Conservation (phyloP, 805 yeast genomes). For the Candida ipomoeae region DNA sequence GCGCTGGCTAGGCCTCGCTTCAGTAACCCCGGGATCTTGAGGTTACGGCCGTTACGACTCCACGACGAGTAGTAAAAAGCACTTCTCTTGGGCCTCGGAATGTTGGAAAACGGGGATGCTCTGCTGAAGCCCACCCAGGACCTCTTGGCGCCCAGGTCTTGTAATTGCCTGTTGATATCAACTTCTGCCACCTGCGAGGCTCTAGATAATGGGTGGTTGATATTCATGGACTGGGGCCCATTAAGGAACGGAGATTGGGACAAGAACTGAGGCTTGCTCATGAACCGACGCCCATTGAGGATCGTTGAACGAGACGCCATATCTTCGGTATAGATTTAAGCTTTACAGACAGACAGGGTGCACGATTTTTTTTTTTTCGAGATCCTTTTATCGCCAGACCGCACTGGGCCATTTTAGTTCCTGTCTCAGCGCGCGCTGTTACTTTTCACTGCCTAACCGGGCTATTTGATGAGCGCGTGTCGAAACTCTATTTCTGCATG, state of each 20-base stretch:
- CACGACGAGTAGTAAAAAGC: conserved; percentile 49
- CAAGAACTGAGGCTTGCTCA: conserved; percentile 10
- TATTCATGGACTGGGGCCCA: conserved; percentile 38
- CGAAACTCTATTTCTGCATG: background rate
- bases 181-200: conserved; percentile 36
- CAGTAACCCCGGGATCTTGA: conserved; percentile 20
- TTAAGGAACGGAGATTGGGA: conserved; percentile 23
- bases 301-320: conserved; percentile 18
- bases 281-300: conserved; percentile 15
- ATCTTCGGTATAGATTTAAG: background rate
- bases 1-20: conserved; percentile 34
- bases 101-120: conserved; percentile 39
- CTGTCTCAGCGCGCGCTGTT: conserved; percentile 2
- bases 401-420: background rate
- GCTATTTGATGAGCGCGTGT: background rate
- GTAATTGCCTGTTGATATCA: conserved; percentile 18
- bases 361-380: conserved; percentile 1
- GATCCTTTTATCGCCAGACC: background rate
- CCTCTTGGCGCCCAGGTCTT: conserved; percentile 12
- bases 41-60: conserved; percentile 20
- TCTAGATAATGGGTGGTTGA: conserved; percentile 40
- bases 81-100: conserved; percentile 55
- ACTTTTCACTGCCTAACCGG: background rate
- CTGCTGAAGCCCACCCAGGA: conserved; percentile 31
- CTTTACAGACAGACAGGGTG: background rate